These are phyloP conservation scores for Iris macrosiphon DNA, from an alignment of 106 monocot genomes.

Conservation along the genomic window DNA sequence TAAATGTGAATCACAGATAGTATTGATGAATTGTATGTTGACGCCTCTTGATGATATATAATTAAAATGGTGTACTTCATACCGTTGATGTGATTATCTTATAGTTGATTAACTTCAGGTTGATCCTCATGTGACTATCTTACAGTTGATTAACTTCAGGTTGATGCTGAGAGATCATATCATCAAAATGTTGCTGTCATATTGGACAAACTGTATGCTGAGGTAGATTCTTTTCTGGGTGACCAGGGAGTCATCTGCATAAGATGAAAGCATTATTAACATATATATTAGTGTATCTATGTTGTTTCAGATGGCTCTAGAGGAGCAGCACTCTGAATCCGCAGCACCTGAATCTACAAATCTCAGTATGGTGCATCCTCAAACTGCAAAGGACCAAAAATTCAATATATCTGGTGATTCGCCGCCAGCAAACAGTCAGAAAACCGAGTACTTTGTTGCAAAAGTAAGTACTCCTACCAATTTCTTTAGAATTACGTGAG, in stretches of 20 bases:
- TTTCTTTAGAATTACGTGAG: neutral
- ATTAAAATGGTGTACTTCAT: too few relatives aligned
- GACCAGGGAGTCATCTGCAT: neutral
- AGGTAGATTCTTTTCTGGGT: slow-evolving; percentile 25
- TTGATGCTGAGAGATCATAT: slow-evolving; percentile 89
- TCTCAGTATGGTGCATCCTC: slow-evolving; percentile 8
- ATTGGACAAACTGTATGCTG: slow-evolving; percentile 67
- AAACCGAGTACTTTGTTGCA: slow-evolving; percentile 34
- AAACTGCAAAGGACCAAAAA: slow-evolving; percentile 17
- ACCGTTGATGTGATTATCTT: too few relatives aligned
- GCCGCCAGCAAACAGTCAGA: slow-evolving; percentile 20
- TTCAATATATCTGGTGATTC: slow-evolving; percentile 14
- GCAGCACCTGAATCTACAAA: slow-evolving; percentile 9
- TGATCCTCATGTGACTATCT: too few relatives aligned
- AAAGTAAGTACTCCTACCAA: slow-evolving; percentile 41
- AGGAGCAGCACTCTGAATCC: slow-evolving; percentile 31
- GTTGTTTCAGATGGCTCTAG: slow-evolving; percentile 56
- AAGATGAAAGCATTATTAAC: too few relatives aligned
- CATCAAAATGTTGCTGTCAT: slow-evolving; percentile 65
- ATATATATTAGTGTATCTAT: slow-evolving; percentile 1
- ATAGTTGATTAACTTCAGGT: slow-evolving; percentile 48
- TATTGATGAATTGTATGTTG: too few relatives aligned
- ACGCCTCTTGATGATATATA: too few relatives aligned
- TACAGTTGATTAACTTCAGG: slow-evolving; percentile 40
- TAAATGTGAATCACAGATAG: too few relatives aligned